phyloP scores from a whole-genome alignment of 108 stramenopile species.

The Fragilariopsis cylindrus region DNA sequence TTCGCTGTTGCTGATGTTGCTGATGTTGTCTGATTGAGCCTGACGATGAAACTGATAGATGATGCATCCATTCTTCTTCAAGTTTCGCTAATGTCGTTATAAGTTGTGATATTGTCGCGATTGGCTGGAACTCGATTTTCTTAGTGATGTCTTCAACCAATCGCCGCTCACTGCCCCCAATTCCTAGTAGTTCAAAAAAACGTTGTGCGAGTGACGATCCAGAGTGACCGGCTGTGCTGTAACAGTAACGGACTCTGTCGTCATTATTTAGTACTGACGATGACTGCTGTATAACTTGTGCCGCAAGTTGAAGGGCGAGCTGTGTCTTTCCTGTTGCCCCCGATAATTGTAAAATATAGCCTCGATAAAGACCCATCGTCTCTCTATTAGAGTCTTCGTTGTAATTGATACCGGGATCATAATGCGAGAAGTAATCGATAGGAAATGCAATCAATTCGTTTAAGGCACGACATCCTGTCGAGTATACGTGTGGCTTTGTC shows the following conservation, averaged over 20 bases:
- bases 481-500: background rate
- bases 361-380: conserved; percentile 14
- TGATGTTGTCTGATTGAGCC: conserved; percentile 1
- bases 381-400: background rate
- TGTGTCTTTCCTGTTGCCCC: conserved; percentile 18
- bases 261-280: background rate
- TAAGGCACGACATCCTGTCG: conserved; percentile 29
- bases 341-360: conserved; percentile 6
- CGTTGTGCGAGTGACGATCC: conserved; percentile 12
- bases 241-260: conserved; percentile 9
- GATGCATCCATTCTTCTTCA: conserved; percentile 12
- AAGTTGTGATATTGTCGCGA: conserved; percentile 10
- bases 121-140: conserved; percentile 13
- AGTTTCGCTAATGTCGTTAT: background rate
- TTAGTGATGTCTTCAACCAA: background rate
- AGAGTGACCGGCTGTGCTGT: conserved; percentile 14
- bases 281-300: conserved; percentile 4
- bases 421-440: background rate
- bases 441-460: conserved; percentile 27
- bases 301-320: conserved; percentile 19
- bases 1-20: background rate
- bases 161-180: background rate
- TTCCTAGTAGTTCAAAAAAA: background rate
- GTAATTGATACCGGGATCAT: background rate
- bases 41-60: background rate